Conservation (phyloP, 2,329 filamentous ascomycete genomes). For the Sphaceloma murrayae region DNA sequence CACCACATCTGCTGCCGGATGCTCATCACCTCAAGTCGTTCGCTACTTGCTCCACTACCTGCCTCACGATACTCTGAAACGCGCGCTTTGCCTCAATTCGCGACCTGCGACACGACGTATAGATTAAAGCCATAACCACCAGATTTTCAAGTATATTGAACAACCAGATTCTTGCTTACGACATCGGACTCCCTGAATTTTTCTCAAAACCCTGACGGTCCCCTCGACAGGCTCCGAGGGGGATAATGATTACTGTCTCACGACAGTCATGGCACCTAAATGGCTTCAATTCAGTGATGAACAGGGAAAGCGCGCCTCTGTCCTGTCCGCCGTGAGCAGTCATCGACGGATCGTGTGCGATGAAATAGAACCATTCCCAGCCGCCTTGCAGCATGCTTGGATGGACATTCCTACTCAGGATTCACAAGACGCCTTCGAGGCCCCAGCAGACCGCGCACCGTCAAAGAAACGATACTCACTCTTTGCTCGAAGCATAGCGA, state of each 20-base stretch:
- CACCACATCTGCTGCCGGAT: too few species aligned
- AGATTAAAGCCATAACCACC: slow-evolving; percentile 9
- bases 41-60: not conserved
- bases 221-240: slow-evolving; percentile 12
- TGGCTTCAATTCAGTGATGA: slow-evolving; percentile 16
- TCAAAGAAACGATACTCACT: slow-evolving; percentile 15
- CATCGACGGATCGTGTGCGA: slow-evolving; percentile 2
- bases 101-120: slow-evolving; percentile 9
- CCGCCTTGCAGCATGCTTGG: slow-evolving; percentile 9
- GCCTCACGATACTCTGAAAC: slow-evolving; percentile 6
- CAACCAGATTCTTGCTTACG: slow-evolving; percentile 3
- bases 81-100: slow-evolving; percentile 8
- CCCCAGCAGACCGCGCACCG: slow-evolving; percentile 3
- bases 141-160: slow-evolving; percentile 13
- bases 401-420: slow-evolving; percentile 13
- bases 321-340: slow-evolving; percentile 13
- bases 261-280: slow-evolving; percentile 15
- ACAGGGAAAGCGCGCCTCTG: slow-evolving; percentile 13
- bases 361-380: slow-evolving; percentile 3
- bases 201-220: slow-evolving; percentile 1
- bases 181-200: not conserved
- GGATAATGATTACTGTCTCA: slow-evolving; percentile 8
- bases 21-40: slow-evolving; percentile 8
- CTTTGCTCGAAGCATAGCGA: slow-evolving; percentile 12
- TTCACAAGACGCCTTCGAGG: not conserved